Evolutionary conservation across 2,329 filamentous ascomycete genomes (phyloP).

Genomic region (Sporothrix brunneoviolacea): DNA sequence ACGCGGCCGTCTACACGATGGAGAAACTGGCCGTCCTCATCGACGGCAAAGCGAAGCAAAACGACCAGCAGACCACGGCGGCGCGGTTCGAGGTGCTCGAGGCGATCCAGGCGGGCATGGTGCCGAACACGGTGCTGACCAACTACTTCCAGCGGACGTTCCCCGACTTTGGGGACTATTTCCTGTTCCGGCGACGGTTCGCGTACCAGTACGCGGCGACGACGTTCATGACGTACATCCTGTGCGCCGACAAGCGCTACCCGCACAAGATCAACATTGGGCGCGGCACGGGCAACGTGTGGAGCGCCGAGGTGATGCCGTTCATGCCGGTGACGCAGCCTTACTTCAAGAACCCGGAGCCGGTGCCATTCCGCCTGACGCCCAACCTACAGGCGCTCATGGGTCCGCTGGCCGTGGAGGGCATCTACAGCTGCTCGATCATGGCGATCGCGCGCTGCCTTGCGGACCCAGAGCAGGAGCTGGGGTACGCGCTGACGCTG

Average conservation of each 20-base stretch:
- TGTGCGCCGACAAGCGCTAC: constrained; percentile 94
- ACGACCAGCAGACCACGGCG: constrained; percentile 64
- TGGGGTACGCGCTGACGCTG: constrained; percentile 90
- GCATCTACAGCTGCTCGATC: constrained; percentile 88
- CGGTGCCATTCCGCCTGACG: constrained; percentile 93
- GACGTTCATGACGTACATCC: constrained; percentile 97
- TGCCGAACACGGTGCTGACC: constrained; percentile 72
- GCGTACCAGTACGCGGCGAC: constrained; percentile 90
- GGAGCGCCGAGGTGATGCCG: constrained; percentile 91
- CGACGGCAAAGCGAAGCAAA: constrained; percentile 61
- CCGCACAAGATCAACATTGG: constrained; percentile 94
- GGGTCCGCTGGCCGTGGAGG: constrained; percentile 91
- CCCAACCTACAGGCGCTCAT: constrained; percentile 94
- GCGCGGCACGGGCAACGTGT: constrained; percentile 81
- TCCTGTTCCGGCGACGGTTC: constrained; percentile 96
- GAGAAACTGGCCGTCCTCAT: constrained; percentile 78
- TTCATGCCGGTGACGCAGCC: constrained; percentile 79
- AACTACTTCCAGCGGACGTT: constrained; percentile 88
- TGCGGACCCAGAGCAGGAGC: constrained; percentile 78
- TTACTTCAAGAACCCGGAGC: constrained; percentile 89
- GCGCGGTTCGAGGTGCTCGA: constrained; percentile 87
- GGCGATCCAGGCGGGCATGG: constrained; percentile 89
- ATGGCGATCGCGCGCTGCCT: constrained; percentile 96
- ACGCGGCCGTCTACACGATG: constrained; percentile 90
- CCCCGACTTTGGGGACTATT: constrained; percentile 88